Base-by-base conservation (phyloP, 202 grass and related monocot species). In the Setaria viridis region DNA sequence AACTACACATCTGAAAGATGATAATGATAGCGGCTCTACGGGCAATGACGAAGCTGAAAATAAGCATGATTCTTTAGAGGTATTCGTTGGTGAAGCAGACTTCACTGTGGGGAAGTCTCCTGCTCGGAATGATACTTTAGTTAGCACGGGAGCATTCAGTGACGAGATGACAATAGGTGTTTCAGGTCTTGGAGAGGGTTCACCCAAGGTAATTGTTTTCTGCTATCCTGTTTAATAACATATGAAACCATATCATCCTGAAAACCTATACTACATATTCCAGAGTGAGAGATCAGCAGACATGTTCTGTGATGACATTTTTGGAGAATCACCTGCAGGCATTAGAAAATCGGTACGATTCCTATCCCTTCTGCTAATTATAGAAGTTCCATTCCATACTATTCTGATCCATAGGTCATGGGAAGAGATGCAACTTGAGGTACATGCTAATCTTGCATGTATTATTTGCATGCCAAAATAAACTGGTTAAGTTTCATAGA, bases 231-330 rank as follows among this genome's bases (percentile, higher is more conserved):
- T 51, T 78, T 33, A 14, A 67, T n/a, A 62, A 65, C 72, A 58
- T 88, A 62, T 80, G 64, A 76, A 76, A 70, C 51, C 11, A 39
- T 20, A 67, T 46, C 17, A 77, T 82, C 30, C 82, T 78, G 41
- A 88, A 78, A 78, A 81, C 77, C 78, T 85, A 85, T 81, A 13
- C 55, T 69, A 7, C 47, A 81, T 90, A 21, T 86, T 87, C 34
- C 74, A 99, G 97, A 97, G 94, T 62, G 97, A 99, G 87, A 90
- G 82, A 90, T 97, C 94, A 51, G 70, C 85, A 3, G 94, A 99
- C 87, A 93, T 97, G 92, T 99, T 99, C 85, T 93, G 85, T 72
- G 97, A 99, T 70, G 96, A 96, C 81, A 99, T 97, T 79, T 99
- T 99, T 56, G 97, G 97, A 77, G 97, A 97, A 89, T 96, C 97